phyloP scores from a whole-genome alignment of 1,284 basidiomycete genomes.

The Ustilago trichophora region DNA sequence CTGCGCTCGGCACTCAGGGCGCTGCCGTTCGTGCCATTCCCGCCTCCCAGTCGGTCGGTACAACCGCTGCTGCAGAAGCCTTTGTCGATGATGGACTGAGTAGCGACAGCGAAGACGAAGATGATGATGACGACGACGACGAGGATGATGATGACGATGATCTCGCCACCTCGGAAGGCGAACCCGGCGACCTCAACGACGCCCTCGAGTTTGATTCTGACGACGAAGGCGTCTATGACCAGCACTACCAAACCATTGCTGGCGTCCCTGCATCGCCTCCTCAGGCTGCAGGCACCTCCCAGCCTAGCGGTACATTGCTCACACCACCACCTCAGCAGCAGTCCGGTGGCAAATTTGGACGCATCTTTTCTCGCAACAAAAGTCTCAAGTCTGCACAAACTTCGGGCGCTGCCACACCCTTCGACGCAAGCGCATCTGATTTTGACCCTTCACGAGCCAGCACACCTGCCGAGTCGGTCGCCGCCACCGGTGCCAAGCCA shows the following conservation, averaged over 20 bases:
- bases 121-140: conserved; percentile 35
- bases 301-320: conserved; percentile 5
- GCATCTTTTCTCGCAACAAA: conserved; percentile 36
- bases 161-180: conserved; percentile 21
- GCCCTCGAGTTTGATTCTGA: conserved; percentile 24
- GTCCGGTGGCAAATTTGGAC: conserved; percentile 20
- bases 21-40: conserved; percentile 53
- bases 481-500: conserved; percentile 8
- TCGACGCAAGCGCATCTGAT: conserved; percentile 20
- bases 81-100: conserved; percentile 56
- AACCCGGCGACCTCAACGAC: conserved; percentile 21
- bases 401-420: conserved; percentile 30
- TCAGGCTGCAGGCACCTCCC: not conserved
- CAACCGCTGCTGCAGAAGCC: conserved; percentile 42
- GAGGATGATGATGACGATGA: conserved; percentile 22
- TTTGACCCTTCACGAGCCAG: conserved; percentile 13
- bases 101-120: conserved; percentile 40
- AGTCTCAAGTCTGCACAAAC: conserved; percentile 12
- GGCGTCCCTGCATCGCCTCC: conserved; percentile 5
- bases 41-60: conserved; percentile 58
- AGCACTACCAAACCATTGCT: conserved; percentile 44
- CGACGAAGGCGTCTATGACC: conserved; percentile 32
- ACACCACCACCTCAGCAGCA: conserved; percentile 21
- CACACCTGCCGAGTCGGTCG: conserved; percentile 11
- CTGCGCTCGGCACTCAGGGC: conserved; percentile 27